phyloP scores from a whole-genome alignment of 768 basidiomycete species.

The Leccinum pellstonianum region DNA sequence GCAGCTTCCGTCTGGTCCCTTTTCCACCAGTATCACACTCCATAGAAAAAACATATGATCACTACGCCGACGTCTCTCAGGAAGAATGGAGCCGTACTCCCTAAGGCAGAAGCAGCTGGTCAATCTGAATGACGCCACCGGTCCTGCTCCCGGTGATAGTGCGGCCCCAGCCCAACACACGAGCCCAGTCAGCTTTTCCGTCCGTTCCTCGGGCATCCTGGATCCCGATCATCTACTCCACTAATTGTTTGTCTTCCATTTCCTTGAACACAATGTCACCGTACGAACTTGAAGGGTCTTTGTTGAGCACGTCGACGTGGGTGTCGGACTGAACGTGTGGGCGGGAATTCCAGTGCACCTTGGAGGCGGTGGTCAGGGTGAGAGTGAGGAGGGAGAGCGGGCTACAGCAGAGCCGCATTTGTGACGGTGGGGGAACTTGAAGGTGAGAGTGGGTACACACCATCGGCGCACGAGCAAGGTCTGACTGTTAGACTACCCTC shows the following conservation, averaged over 20 bases:
- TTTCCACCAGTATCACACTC: constrained; percentile 68
- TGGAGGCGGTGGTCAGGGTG: too few species aligned
- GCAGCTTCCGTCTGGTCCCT: constrained; percentile 79
- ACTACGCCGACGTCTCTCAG: constrained; percentile 59
- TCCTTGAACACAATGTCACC: constrained; percentile 82
- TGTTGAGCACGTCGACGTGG: too few species aligned
- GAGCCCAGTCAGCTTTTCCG: constrained; percentile 63
- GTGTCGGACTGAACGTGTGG: too few species aligned
- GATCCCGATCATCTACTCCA: constrained; percentile 62
- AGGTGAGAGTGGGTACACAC: too few species aligned
- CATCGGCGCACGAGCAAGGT: too few species aligned
- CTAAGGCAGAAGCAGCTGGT: constrained; percentile 83
- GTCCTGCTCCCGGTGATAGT: constrained; percentile 68
- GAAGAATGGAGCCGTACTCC: constrained; percentile 67
- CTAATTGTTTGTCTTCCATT: constrained; percentile 39
- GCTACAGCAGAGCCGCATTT: too few species aligned
- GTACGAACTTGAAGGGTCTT: constrained; percentile 39
- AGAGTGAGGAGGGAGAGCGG: too few species aligned
- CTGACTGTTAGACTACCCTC: too few species aligned
- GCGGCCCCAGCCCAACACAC: constrained; percentile 71
- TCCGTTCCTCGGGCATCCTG: constrained; percentile 70
- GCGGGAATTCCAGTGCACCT: too few species aligned
- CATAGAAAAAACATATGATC: constrained; percentile 72
- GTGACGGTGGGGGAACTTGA: too few species aligned
- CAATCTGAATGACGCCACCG: constrained; percentile 89